phyloP scores from a whole-genome alignment of 805 yeast species.

The Wickerhamomyces bovis region DNA sequence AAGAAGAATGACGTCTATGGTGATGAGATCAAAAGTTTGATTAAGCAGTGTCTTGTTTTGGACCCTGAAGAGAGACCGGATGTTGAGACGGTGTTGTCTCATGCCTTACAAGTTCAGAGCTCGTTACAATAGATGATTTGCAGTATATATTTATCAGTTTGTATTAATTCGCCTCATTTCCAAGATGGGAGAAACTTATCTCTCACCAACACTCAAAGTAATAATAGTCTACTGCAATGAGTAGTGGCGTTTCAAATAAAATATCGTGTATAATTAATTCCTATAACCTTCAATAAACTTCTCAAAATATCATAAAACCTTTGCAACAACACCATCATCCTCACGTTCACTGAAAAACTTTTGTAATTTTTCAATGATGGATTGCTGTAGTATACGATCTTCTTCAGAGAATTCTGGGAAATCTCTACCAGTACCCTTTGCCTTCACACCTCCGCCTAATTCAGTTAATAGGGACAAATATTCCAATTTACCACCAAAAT shows the following conservation, averaged over 20 bases:
- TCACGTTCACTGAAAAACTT: slow-evolving; percentile 16
- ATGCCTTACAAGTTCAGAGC: slow-evolving; percentile 37
- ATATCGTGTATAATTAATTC: too few relatives aligned
- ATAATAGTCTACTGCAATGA: too few relatives aligned
- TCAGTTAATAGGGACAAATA: slow-evolving; percentile 21
- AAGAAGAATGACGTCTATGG: slow-evolving; percentile 35
- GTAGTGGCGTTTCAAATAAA: too few relatives aligned
- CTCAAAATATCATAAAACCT: neutral
- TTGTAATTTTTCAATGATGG: slow-evolving; percentile 7
- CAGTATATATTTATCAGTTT: too few relatives aligned
- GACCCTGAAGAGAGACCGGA: slow-evolving; percentile 60
- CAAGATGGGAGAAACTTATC: too few relatives aligned
- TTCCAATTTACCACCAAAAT: slow-evolving; percentile 23
- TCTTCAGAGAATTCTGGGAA: slow-evolving; percentile 18
- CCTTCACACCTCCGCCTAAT: slow-evolving; percentile 23
- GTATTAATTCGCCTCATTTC: too few relatives aligned
- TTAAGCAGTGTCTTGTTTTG: slow-evolving; percentile 53
- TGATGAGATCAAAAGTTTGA: slow-evolving; percentile 47
- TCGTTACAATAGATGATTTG: neutral
- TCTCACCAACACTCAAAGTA: too few relatives aligned
- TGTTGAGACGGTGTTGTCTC: slow-evolving; percentile 50
- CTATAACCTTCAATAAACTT: too few relatives aligned
- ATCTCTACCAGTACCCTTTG: slow-evolving; percentile 16
- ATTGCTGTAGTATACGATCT: slow-evolving; percentile 24
- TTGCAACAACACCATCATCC: neutral